Conservation (phyloP, 352 stramenopile genomes). For the Pythium aphanidermatum region DNA sequence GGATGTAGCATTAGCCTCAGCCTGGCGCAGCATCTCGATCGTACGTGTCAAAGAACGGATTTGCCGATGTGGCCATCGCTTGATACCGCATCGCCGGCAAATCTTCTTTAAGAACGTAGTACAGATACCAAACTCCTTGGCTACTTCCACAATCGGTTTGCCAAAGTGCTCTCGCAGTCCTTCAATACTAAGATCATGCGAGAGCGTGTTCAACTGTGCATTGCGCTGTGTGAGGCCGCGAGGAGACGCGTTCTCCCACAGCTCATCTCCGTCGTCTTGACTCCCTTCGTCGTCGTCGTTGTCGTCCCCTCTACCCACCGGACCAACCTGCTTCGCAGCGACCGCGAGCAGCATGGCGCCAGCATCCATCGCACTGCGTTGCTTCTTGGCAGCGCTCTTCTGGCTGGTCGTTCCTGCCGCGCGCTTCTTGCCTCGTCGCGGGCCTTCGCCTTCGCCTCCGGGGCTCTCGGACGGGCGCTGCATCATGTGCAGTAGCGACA, state of each 20-base stretch:
- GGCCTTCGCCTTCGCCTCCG: neutral
- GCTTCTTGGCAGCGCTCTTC: neutral
- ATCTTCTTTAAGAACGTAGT: slow-evolving; percentile 79
- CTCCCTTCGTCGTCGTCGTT: neutral
- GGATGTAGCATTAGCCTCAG: slow-evolving; percentile 34
- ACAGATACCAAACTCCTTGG: slow-evolving; percentile 63
- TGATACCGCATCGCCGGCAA: slow-evolving; percentile 55
- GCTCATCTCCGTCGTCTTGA: too few species aligned
- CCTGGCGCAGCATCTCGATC: slow-evolving; percentile 69
- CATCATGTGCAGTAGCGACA: slow-evolving; percentile 66
- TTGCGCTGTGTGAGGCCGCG: slow-evolving; percentile 25
- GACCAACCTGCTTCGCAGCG: slow-evolving; percentile 16
- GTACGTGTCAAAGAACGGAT: slow-evolving; percentile 63
- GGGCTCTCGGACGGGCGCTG: slow-evolving; percentile 14
- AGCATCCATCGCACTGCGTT: neutral
- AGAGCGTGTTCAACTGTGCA: slow-evolving; percentile 40
- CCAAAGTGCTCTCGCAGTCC: slow-evolving; percentile 58
- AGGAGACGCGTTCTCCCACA: neutral
- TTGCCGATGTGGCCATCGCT: slow-evolving; percentile 61
- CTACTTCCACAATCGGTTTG: slow-evolving; percentile 59
- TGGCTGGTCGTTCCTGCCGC: neutral
- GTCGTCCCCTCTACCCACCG: neutral
- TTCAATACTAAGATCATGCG: slow-evolving; percentile 48
- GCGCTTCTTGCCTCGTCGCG: slow-evolving; percentile 9
- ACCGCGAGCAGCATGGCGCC: slow-evolving; percentile 15